Conservation (phyloP, 305 asterid genomes). For the Fraxinus velutina region DNA sequence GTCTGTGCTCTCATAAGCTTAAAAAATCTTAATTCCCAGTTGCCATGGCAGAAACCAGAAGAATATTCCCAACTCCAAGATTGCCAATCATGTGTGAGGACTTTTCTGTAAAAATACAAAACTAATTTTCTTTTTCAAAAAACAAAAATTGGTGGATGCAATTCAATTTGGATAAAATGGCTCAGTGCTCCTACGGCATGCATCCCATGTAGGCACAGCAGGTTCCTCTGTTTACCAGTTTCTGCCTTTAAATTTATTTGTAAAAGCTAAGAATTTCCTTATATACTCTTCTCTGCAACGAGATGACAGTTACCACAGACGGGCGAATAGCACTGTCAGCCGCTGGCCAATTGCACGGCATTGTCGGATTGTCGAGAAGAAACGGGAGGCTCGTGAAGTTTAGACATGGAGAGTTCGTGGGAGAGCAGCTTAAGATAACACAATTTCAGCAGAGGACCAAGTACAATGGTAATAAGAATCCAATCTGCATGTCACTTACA, state of each 20-base stretch:
- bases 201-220: conserved; percentile 40
- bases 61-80: conserved; percentile 36
- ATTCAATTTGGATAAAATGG: conserved; percentile 67
- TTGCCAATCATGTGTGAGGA: conserved; percentile 17
- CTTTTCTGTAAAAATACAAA: conserved; percentile 19
- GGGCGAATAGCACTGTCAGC: conserved; percentile 57
- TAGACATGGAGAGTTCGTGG: conserved; percentile 73
- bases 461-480: conserved; percentile 24
- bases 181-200: conserved; percentile 44
- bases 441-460: conserved; percentile 34
- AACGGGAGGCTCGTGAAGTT: conserved; percentile 44
- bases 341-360: conserved; percentile 38
- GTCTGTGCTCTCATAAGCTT: conserved; percentile 13
- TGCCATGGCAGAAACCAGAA: conserved; percentile 27
- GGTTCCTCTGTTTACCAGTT: not conserved
- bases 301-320: conserved; percentile 54
- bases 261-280: conserved; percentile 18
- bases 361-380: conserved; percentile 31
- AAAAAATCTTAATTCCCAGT: not conserved
- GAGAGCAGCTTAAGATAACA: conserved; percentile 48
- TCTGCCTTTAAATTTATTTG: conserved; percentile 18
- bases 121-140: no score
- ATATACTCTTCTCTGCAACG: conserved; percentile 10
- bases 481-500: conserved; percentile 56
- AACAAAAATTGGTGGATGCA: conserved; percentile 58